Base-by-base conservation (phyloP, 1,139 yeast species). In the Nakaseomyces glabratus region DNA sequence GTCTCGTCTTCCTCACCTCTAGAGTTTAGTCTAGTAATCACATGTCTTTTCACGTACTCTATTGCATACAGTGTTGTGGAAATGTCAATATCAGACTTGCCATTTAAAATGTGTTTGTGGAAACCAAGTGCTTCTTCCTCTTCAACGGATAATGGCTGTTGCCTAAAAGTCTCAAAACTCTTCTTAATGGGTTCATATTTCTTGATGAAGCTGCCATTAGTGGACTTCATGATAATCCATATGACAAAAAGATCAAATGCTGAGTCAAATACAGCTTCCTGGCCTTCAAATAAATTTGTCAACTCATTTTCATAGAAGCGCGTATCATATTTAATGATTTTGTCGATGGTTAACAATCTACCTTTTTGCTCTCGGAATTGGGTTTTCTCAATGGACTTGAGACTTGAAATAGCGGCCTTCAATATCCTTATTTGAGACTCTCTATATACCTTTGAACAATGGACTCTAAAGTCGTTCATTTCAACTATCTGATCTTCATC, bases 321-420 rank as follows among this genome's bases (percentile, higher is more conserved):
- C 1, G 40, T 21, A 35, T 55, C 60, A 23, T 45, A 24, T 31
- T 53, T 51, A 22, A 47, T 13, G 6, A 55, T 37, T 36, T 48
- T 52, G 16, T 44, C 39, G 29, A 47, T 39, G 9, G 54, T 52
- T 6, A 52, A 36, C 10, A 52, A 34, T 4, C 33, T 26, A 4
- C 31, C 24, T 31, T 50, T 52, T 34, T 47, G 35, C 4, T 38
- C 43, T 4, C 31, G 35, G 18, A 52, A 20, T 34, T 41, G 31
- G 9, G 35, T 35, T 28, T 52, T 53, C 33, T 55, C 58, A 2
- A 43, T 20, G 2, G 34, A 20, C 29, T 49, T 55, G 25, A 55
- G 35, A 10, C 35, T 37, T 9, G 35, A 32, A 4, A 52, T 36
- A 2, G 48, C 40, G 19, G 35, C 33, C 20, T 46, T 47, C 13